Percentiles rank a stretch among this genome's conserved stretches.
Evolutionary conservation across 2,329 filamentous ascomycete species (phyloP).

Genomic region (Phyllosticta capitalensis): DNA sequence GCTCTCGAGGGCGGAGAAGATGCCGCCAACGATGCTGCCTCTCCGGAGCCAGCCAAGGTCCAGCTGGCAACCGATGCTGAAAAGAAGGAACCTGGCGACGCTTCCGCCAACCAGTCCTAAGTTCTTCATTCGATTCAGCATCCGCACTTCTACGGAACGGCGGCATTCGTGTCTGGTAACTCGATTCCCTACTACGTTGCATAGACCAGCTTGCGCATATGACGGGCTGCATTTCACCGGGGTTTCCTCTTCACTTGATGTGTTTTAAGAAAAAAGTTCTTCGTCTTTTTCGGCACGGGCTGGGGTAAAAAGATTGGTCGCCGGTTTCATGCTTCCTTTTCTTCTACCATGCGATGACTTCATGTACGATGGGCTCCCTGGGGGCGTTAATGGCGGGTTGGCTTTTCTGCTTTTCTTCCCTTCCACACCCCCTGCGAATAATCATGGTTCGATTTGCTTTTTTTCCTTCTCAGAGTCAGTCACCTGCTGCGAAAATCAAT

Average conservation of each 20-base stretch:
- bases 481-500: no score
- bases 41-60: constrained; percentile 17
- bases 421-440: background rate
- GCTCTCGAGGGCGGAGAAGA: constrained; percentile 44
- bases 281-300: background rate
- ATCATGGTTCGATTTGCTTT: background rate
- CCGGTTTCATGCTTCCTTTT: background rate
- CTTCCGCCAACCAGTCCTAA: constrained; percentile 28
- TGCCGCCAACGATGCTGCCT: constrained; percentile 33
- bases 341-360: background rate
- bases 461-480: background rate
- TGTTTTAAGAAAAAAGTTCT: constrained; percentile 11
- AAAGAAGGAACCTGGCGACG: constrained; percentile 15
- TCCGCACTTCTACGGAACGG: constrained; percentile 3
- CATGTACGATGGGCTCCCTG: background rate
- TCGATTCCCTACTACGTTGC: constrained; percentile 13
- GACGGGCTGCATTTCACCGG: constrained; percentile 17
- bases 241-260: constrained; percentile 9
- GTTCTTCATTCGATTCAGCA: constrained; percentile 8
- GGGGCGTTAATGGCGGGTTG: background rate
- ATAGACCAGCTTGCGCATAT: constrained; percentile 19
- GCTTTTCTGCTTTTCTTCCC: background rate
- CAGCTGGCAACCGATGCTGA: constrained; percentile 16
- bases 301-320: background rate
- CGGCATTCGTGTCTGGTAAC: background rate